Conservation (phyloP, 1,284 basidiomycete species). For the Trametes pubescens region DNA sequence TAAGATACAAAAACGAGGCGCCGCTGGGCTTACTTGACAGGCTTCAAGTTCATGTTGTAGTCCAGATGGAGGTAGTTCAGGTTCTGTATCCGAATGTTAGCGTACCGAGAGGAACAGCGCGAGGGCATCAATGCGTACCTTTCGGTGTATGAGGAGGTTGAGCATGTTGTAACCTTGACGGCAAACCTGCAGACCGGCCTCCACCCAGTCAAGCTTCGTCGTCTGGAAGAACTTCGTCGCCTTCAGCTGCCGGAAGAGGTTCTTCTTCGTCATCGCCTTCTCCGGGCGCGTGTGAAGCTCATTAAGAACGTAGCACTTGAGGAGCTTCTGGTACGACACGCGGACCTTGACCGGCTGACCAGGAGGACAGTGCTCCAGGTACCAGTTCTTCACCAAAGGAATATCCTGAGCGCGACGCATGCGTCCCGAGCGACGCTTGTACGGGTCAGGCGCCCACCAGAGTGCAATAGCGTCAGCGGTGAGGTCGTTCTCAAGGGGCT, state of each 20-base stretch:
- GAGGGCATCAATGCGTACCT: slow-evolving; percentile 56
- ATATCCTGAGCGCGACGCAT: slow-evolving; percentile 96
- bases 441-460: slow-evolving; percentile 99
- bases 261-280: slow-evolving; percentile 98
- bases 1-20: neutral
- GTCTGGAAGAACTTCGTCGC: slow-evolving; percentile 99
- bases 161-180: slow-evolving; percentile 99
- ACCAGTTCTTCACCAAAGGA: slow-evolving; percentile 97
- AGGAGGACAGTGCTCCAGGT: slow-evolving; percentile 97
- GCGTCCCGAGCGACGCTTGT: slow-evolving; percentile 90
- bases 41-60: slow-evolving; percentile 97
- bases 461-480: slow-evolving; percentile 97
- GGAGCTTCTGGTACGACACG: slow-evolving; percentile 98
- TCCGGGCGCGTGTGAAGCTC: slow-evolving; percentile 89
- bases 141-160: slow-evolving; percentile 98
- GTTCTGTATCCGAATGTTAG: slow-evolving; percentile 61
- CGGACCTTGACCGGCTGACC: slow-evolving; percentile 97
- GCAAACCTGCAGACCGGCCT: slow-evolving; percentile 98
- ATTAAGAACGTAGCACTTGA: slow-evolving; percentile 97
- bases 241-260: slow-evolving; percentile 94
- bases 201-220: slow-evolving; percentile 98
- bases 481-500: slow-evolving; percentile 87
- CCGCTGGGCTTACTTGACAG: slow-evolving; percentile 77
- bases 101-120: neutral
- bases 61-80: slow-evolving; percentile 95